Evolutionary conservation across 106 monocot species (phyloP).

Genomic region (Platanthera guangdongensis): DNA sequence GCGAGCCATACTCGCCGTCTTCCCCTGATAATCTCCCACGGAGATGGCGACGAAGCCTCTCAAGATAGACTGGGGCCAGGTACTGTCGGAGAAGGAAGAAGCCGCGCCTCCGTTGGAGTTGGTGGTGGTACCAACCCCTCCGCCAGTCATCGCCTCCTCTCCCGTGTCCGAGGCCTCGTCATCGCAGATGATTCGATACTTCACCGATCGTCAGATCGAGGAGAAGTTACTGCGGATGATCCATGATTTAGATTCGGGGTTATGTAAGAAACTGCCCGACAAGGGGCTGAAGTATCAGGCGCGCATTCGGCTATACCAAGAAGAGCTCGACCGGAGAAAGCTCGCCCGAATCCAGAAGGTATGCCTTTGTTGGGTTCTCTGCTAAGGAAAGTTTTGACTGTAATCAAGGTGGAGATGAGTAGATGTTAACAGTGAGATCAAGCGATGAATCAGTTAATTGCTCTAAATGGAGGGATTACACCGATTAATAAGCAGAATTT

Average conservation of each 20-base stretch:
- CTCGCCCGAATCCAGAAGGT: not conserved
- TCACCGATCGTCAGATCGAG: conserved; percentile 14
- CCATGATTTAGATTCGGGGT: not conserved
- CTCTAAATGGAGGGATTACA: too few species aligned
- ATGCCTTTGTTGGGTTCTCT: not conserved
- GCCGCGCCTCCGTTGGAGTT: not conserved
- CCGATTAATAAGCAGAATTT: too few species aligned
- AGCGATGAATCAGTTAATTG: too few species aligned
- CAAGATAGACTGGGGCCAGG: conserved; percentile 5
- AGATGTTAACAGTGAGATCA: too few species aligned
- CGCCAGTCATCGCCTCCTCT: not conserved
- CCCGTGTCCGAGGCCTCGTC: not conserved
- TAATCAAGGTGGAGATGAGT: too few species aligned
- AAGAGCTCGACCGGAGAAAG: conserved; percentile 19
- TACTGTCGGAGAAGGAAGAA: not conserved
- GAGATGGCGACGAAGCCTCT: conserved; percentile 3
- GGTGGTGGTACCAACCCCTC: not conserved
- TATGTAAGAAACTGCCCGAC: conserved; percentile 5
- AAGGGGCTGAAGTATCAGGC: conserved; percentile 13
- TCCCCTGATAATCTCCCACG: not conserved
- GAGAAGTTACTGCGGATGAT: conserved; percentile 14
- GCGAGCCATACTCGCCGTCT: too few species aligned
- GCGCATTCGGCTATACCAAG: not conserved
- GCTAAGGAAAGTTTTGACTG: too few species aligned
- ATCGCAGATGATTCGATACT: not conserved